Conservation (phyloP, 495 filamentous ascomycete genomes). For the Glutinoglossum americanum region DNA sequence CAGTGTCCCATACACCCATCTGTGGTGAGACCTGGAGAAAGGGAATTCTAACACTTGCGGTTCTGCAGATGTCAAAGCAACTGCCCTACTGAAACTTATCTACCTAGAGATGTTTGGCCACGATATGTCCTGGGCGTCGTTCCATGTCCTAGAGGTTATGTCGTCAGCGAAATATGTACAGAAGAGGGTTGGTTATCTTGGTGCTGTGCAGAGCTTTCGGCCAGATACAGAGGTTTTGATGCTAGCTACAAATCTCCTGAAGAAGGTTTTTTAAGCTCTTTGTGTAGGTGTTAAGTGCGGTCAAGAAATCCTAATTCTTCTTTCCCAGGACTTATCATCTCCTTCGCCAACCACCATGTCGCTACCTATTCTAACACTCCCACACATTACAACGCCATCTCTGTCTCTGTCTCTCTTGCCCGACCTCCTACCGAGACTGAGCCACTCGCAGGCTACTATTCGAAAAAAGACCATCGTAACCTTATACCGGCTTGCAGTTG, state of each 20-base stretch:
- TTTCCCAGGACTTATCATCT: slow-evolving; percentile 54
- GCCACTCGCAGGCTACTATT: slow-evolving; percentile 59
- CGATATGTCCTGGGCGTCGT: slow-evolving; percentile 98
- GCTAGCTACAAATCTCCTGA: slow-evolving; percentile 89
- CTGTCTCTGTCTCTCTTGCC: slow-evolving; percentile 71
- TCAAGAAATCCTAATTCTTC: slow-evolving; percentile 1
- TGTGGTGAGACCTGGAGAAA: neutral
- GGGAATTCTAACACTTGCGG: neutral
- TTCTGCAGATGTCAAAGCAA: slow-evolving; percentile 69
- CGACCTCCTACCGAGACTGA: slow-evolving; percentile 68
- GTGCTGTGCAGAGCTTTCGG: slow-evolving; percentile 85
- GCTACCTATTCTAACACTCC: slow-evolving; percentile 66
- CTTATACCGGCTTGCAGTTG: slow-evolving; percentile 73
- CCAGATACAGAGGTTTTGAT: slow-evolving; percentile 92
- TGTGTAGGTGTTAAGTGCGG: neutral
- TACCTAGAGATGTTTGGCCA: slow-evolving; percentile 98
- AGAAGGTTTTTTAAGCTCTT: slow-evolving; percentile 41
- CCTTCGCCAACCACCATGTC: slow-evolving; percentile 52
- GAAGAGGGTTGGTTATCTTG: slow-evolving; percentile 91
- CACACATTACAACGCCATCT: slow-evolving; percentile 78
- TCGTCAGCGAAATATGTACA: slow-evolving; percentile 81
- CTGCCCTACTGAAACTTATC: slow-evolving; percentile 78
- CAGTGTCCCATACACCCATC: neutral
- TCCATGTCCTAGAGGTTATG: slow-evolving; percentile 98
- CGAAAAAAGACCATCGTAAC: slow-evolving; percentile 91